These are phyloP conservation scores for Pelargonium exstipulatum DNA, from an alignment of 441 rosid species.

Conservation along the genomic window DNA sequence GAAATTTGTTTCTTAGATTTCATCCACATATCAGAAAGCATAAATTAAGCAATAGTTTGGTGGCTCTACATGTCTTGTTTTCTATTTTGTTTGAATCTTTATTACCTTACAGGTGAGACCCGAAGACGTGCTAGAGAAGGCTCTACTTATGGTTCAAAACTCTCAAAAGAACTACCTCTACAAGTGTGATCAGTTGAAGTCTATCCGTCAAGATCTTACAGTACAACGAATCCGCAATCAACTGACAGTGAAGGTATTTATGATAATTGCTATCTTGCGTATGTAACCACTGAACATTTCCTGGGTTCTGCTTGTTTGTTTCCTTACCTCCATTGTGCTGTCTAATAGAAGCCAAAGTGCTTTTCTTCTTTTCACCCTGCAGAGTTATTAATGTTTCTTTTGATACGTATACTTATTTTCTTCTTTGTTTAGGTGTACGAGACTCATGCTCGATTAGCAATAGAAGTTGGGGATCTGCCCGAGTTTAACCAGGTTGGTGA, in stretches of 20 bases:
- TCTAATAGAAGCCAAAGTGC: background rate
- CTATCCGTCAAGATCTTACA: slow-evolving; percentile 97
- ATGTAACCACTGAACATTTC: slow-evolving; percentile 4
- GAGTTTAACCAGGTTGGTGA: slow-evolving; percentile 91
- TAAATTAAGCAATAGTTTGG: background rate
- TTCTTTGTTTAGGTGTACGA: slow-evolving; percentile 74
- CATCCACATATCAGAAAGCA: slow-evolving; percentile 4
- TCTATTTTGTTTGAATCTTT: slow-evolving; percentile 13
- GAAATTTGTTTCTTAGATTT: background rate
- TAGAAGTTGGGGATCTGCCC: slow-evolving; percentile 86
- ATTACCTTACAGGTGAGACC: slow-evolving; percentile 79
- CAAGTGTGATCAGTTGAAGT: slow-evolving; percentile 96
- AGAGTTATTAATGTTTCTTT: background rate
- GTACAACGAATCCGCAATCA: slow-evolving; percentile 88
- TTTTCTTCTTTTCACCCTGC: background rate
- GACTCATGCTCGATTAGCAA: slow-evolving; percentile 90
- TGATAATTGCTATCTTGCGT: background rate
- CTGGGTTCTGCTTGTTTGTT: background rate
- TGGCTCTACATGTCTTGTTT: slow-evolving; percentile 7
- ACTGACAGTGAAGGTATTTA: slow-evolving; percentile 73
- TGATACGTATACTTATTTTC: background rate
- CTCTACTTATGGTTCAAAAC: slow-evolving; percentile 75
- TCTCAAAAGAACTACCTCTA: slow-evolving; percentile 89
- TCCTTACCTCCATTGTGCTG: background rate
- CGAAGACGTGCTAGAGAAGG: slow-evolving; percentile 90